These are phyloP conservation scores for Pseudozyma tsukubaensis DNA, from an alignment of 1,284 basidiomycete species.

Conservation along the genomic window DNA sequence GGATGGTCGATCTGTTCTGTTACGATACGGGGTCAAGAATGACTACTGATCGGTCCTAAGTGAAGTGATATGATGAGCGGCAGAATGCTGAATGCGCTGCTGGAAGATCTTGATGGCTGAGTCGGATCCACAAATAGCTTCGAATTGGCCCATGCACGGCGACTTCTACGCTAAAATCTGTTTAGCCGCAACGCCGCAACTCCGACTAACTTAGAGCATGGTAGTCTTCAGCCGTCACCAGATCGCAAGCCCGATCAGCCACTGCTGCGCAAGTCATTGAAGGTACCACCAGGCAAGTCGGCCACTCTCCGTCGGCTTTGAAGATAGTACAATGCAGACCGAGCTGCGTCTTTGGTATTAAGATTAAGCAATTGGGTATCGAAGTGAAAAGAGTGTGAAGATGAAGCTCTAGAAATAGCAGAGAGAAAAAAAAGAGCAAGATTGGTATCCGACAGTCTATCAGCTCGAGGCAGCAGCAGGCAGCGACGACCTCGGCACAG, in stretches of 20 bases:
- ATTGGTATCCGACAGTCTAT: background rate
- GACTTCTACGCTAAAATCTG: too few relatives aligned
- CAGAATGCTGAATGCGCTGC: too few relatives aligned
- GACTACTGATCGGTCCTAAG: too few relatives aligned
- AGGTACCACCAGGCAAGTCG: background rate
- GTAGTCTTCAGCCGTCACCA: background rate
- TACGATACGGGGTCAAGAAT: too few relatives aligned
- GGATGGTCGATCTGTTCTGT: too few relatives aligned
- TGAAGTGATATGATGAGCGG: too few relatives aligned
- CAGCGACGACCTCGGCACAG: background rate
- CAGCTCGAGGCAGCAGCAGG: background rate
- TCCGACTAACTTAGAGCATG: too few relatives aligned
- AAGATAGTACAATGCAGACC: conserved; percentile 6
- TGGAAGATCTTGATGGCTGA: too few relatives aligned
- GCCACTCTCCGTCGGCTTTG: background rate
- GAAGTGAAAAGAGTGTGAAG: background rate
- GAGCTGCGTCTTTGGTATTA: conserved; percentile 1
- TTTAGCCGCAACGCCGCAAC: too few relatives aligned
- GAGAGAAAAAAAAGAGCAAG: background rate
- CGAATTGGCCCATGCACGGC: background rate
- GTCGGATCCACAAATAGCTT: too few relatives aligned
- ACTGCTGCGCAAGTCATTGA: background rate
- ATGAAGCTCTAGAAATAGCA: background rate
- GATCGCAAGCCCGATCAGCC: background rate
- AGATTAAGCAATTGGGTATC: conserved; percentile 17